Conservation (phyloP, 768 basidiomycete genomes). For the Leucocoprinus sp. region DNA sequence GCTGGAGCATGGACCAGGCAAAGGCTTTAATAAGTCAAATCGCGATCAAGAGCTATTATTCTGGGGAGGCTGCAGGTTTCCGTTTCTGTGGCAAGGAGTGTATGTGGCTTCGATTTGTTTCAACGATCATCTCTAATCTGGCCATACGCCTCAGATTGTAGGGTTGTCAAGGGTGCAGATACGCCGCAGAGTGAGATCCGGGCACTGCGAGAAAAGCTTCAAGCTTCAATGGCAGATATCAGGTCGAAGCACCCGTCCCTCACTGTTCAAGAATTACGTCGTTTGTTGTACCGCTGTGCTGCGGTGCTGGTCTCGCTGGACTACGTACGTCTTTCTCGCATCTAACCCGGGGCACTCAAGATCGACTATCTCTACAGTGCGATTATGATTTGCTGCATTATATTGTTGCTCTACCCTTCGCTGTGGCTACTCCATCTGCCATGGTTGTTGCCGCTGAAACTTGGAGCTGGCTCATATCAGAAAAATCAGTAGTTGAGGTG, state of each 20-base stretch:
- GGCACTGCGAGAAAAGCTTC: slow-evolving; percentile 61
- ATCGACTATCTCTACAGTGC: slow-evolving; percentile 36
- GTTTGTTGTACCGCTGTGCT: slow-evolving; percentile 81
- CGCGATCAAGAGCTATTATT: slow-evolving; percentile 84
- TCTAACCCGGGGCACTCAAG: neutral
- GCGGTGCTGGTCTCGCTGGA: slow-evolving; percentile 66
- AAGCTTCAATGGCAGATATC: slow-evolving; percentile 58
- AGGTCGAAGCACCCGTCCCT: slow-evolving; percentile 63
- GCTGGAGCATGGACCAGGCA: slow-evolving; percentile 73
- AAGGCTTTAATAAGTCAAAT: slow-evolving; percentile 79
- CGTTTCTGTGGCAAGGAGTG: slow-evolving; percentile 60
- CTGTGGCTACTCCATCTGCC: slow-evolving; percentile 79
- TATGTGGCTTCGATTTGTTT: neutral
- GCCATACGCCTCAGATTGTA: slow-evolving; percentile 53
- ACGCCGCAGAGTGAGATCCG: slow-evolving; percentile 56
- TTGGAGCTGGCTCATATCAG: slow-evolving; percentile 94
- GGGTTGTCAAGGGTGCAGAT: slow-evolving; percentile 27
- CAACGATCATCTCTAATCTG: slow-evolving; percentile 3
- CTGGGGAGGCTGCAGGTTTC: slow-evolving; percentile 80
- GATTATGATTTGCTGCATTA: slow-evolving; percentile 83
- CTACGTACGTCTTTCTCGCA: slow-evolving; percentile 33
- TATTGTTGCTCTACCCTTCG: slow-evolving; percentile 82
- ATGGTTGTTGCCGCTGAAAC: slow-evolving; percentile 85
- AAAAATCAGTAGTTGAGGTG: slow-evolving; percentile 75
- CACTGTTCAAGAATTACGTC: slow-evolving; percentile 75